A percentile compares a stretch with the other conserved stretches of the same genome.
Conservation (phyloP, 2,329 filamentous ascomycete genomes). For the Fusarium tanahbumbuense region DNA sequence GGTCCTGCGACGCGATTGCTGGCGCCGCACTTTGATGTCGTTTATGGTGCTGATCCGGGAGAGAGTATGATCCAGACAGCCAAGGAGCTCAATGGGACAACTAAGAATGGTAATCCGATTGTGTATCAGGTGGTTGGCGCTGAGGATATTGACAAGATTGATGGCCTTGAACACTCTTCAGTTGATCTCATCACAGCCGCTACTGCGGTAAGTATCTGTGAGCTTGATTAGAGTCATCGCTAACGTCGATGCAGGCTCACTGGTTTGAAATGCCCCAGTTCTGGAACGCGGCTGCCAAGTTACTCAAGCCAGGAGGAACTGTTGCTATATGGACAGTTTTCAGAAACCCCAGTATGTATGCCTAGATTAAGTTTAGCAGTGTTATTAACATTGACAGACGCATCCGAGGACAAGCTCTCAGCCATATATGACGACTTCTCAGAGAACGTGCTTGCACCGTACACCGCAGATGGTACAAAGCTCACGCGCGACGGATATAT, state of each 20-base stretch:
- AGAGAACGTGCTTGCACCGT: not conserved
- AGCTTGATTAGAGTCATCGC: rapidly evolving
- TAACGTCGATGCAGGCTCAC: not conserved
- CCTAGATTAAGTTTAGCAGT: rapidly evolving
- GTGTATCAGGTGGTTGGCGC: not conserved
- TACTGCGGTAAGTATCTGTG: not conserved
- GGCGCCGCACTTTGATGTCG: not conserved
- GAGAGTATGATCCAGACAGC: not conserved
- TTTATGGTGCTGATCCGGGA: conserved; percentile 13
- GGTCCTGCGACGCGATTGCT: conserved; percentile 1
- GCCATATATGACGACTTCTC: not conserved
- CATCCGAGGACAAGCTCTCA: not conserved
- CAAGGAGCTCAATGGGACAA: not conserved
- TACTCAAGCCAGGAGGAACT: conserved; percentile 8
- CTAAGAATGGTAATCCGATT: not conserved
- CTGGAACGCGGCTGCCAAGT: conserved; percentile 1
- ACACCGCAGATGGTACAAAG: not conserved
- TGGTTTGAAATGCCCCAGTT: conserved; percentile 25
- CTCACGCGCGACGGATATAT: conserved; percentile 1
- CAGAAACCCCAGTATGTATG: not conserved
- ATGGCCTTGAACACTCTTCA: not conserved
- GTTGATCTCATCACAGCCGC: conserved; percentile 18
- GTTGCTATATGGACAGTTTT: conserved; percentile 13
- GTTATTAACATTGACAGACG: not conserved
- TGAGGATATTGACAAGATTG: conserved; percentile 2